Conservation (phyloP, 2,329 filamentous ascomycete species). For the Aspergillus pseudotamarii region DNA sequence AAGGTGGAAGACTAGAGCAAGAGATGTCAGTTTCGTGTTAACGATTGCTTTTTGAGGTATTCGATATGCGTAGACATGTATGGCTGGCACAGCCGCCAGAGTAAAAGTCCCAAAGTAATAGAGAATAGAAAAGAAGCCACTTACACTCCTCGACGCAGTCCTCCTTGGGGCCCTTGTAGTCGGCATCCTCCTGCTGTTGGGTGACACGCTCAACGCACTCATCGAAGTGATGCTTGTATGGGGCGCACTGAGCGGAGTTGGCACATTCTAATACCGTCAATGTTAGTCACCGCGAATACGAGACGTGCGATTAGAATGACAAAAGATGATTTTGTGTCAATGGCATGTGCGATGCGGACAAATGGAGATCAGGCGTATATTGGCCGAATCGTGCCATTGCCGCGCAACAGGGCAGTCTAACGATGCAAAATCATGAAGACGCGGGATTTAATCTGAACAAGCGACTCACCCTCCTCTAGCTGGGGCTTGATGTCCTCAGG, state of each 20-base stretch:
- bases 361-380: neutral
- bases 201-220: constrained; percentile 96
- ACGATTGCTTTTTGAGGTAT: neutral
- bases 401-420: constrained; percentile 6
- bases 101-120: neutral
- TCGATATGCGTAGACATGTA: neutral
- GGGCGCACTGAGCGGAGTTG: constrained; percentile 80
- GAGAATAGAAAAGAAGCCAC: constrained; percentile 42
- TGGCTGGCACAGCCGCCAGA: neutral
- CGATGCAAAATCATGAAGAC: neutral
- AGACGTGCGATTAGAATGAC: neutral
- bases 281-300: neutral
- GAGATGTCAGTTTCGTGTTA: constrained; percentile 15
- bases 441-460: constrained; percentile 7
- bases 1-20: constrained; percentile 85
- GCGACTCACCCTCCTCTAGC: constrained; percentile 83
- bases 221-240: constrained; percentile 96
- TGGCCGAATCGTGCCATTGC: neutral
- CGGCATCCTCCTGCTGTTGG: constrained; percentile 65
- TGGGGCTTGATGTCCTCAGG: constrained; percentile 82
- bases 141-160: constrained; percentile 99
- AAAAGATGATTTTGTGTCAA: neutral
- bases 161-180: constrained; percentile 75
- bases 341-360: constrained; percentile 7
- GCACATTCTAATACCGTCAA: constrained; percentile 72